These are phyloP conservation scores for Nicotiana noctiflora DNA, from an alignment of 257 asterid genomes.

Conservation along the genomic window DNA sequence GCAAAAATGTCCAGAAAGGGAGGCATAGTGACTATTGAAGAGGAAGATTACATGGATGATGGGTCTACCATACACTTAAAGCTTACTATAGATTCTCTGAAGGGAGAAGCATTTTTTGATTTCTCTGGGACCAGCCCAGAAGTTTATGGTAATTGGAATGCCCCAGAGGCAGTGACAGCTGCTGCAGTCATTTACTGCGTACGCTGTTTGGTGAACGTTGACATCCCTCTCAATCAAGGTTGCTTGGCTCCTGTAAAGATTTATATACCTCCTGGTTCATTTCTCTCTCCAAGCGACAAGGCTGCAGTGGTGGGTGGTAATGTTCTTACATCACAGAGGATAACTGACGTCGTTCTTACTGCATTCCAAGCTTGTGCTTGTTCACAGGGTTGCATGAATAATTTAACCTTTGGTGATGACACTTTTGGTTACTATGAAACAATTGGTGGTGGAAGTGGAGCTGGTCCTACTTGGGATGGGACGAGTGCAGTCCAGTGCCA, in stretches of 20 bases:
- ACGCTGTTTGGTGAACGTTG: slow-evolving; percentile 79
- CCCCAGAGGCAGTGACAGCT: slow-evolving; percentile 96
- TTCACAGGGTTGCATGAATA: slow-evolving; percentile 98
- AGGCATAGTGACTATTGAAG: slow-evolving; percentile 55
- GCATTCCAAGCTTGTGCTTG: slow-evolving; percentile 95
- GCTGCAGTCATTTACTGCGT: slow-evolving; percentile 95
- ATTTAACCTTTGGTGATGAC: slow-evolving; percentile 79
- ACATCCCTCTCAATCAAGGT: slow-evolving; percentile 93
- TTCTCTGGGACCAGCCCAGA: slow-evolving; percentile 91
- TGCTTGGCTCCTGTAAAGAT: slow-evolving; percentile 90
- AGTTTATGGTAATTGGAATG: slow-evolving; percentile 96
- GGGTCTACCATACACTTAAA: slow-evolving; percentile 79
- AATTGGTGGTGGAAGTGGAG: slow-evolving; percentile 92
- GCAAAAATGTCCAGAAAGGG: slow-evolving; percentile 25
- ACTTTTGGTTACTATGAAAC: slow-evolving; percentile 92
- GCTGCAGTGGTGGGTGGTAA: slow-evolving; percentile 98
- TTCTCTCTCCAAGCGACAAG: slow-evolving; percentile 84
- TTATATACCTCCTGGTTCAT: slow-evolving; percentile 68
- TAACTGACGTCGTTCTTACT: slow-evolving; percentile 82
- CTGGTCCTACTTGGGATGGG: slow-evolving; percentile 89
- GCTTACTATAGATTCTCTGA: slow-evolving; percentile 53
- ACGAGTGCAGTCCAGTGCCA: slow-evolving; percentile 97
- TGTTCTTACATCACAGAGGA: slow-evolving; percentile 86
- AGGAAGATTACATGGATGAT: slow-evolving; percentile 93
- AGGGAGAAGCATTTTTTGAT: slow-evolving; percentile 86